These are phyloP conservation scores for Iris pallida DNA, from an alignment of 116 monocot species.

Conservation along the genomic window DNA sequence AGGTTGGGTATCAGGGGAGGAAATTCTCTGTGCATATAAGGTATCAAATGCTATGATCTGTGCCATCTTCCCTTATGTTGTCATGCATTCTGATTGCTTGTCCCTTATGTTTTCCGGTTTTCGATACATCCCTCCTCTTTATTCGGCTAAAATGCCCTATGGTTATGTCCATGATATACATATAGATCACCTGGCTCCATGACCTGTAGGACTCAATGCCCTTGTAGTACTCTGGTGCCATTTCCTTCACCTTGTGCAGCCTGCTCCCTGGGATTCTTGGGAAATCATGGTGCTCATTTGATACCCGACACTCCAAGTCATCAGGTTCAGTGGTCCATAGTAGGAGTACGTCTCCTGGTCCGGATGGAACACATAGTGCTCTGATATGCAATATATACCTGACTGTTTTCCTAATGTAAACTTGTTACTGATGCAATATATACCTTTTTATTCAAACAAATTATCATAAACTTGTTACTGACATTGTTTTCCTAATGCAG, in stretches of 20 bases:
- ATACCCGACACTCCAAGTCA: constrained; percentile 77
- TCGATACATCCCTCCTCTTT: constrained; percentile 61
- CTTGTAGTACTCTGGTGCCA: constrained; percentile 71
- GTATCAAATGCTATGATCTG: too few species aligned
- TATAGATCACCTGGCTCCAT: constrained; percentile 88
- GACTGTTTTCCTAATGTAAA: too few species aligned
- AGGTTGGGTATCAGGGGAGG: too few species aligned
- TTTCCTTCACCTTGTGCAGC: constrained; percentile 68
- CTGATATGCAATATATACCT: constrained; percentile 89
- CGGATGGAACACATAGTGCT: constrained; percentile 72
- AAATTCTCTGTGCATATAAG: too few species aligned
- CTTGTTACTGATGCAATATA: too few species aligned
- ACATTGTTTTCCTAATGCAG: too few species aligned
- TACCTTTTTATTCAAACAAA: too few species aligned
- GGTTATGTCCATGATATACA: constrained; percentile 70
- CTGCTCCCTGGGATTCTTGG: constrained; percentile 72
- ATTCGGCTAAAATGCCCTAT: constrained; percentile 80
- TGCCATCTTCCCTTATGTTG: too few species aligned
- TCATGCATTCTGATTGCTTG: too few species aligned
- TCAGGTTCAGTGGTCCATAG: constrained; percentile 73
- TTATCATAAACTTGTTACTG: too few species aligned
- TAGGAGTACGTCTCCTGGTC: constrained; percentile 86
- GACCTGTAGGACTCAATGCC: constrained; percentile 48
- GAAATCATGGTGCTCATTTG: constrained; percentile 95
- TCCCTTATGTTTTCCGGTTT: too few species aligned